These are phyloP conservation scores for Usnea hakonensis DNA, from an alignment of 495 filamentous ascomycete genomes.

Conservation along the genomic window DNA sequence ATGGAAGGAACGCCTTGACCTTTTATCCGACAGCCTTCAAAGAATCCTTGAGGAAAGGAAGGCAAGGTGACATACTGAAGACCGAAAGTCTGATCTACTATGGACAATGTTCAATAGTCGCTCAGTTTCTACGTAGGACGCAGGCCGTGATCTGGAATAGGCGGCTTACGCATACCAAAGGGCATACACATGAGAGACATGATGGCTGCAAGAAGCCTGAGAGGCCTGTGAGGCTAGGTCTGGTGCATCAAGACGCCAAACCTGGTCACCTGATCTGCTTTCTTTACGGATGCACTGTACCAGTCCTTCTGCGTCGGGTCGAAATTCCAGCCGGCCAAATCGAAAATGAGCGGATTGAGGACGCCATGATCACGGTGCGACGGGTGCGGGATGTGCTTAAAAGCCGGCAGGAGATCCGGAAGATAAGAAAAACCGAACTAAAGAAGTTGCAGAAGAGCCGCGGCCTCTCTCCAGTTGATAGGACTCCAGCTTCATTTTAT, in stretches of 20 bases:
- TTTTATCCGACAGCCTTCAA: conserved; percentile 31
- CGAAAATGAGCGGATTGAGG: neutral
- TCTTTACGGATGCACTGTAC: conserved; percentile 38
- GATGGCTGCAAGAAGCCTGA: neutral
- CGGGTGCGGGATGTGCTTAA: neutral
- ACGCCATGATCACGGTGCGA: neutral
- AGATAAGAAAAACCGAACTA: neutral
- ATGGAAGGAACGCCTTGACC: conserved; percentile 28
- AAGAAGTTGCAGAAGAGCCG: neutral
- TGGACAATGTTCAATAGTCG: conserved; percentile 31
- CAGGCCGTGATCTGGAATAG: conserved; percentile 38
- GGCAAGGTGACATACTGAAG: conserved; percentile 27
- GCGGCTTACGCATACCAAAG: conserved; percentile 27
- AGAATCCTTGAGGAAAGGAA: neutral
- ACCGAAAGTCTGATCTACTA: conserved; percentile 31
- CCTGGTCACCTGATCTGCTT: conserved; percentile 32
- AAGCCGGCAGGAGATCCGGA: neutral
- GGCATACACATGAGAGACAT: neutral
- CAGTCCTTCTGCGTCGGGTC: conserved; percentile 30
- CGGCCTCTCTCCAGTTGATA: neutral
- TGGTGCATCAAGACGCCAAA: conserved; percentile 6
- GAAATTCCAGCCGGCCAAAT: neutral
- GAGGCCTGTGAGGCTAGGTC: neutral
- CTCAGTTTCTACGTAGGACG: conserved; percentile 33
- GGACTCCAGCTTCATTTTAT: neutral